Evolutionary conservation across 441 rosid species (phyloP), one percentile per base, ranked within the genome.

Genomic region (Dalechampia spathulata): DNA sequence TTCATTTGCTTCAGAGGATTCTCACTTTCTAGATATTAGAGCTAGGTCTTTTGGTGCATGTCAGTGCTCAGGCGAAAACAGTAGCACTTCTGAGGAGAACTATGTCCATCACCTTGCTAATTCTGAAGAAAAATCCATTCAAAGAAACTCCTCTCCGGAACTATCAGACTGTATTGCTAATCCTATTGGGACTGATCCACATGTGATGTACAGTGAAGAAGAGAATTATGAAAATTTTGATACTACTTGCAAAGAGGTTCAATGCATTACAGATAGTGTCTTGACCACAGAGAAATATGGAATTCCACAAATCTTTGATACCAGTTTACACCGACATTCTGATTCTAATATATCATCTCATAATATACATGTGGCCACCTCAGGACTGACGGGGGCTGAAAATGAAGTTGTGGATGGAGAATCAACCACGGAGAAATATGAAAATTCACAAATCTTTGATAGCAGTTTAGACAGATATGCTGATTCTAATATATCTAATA

Each of bases 201-300:
- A 45, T 56, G 71, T 30, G 37, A 75, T 60, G 51, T 73, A 74
- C 48, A 60, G 65, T 58, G 81, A 65, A 19, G 80, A 78, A 28
- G 74, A 72, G 46, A 67, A 54, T 67, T 73, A 75, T 53, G 78
- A 69, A 58, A 79, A 65, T 66, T 74, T 76, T 0, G 87, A 69
- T 42, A 78, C 74, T 52, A 34, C 57, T 41, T 81, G 82, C 79
- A 85, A 70, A 67, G 88, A 77, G 61, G 83, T 82, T 46, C 79
- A 68, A 58, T 81, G 86, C 77, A 66, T n/a, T n/a, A n/a, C n/a
- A n/a, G n/a, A n/a, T 83, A 45, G 78, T 65, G 61, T 68, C 62
- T 49, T n/a, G n/a, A n/a, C n/a, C n/a, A n/a, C n/a, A n/a, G n/a
- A 85, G 74, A 69, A 73, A 70, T 60, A 38, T 60, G 50, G 65